phyloP scores from a whole-genome alignment of 345 rosid species.

The Eucalyptus regnans region DNA sequence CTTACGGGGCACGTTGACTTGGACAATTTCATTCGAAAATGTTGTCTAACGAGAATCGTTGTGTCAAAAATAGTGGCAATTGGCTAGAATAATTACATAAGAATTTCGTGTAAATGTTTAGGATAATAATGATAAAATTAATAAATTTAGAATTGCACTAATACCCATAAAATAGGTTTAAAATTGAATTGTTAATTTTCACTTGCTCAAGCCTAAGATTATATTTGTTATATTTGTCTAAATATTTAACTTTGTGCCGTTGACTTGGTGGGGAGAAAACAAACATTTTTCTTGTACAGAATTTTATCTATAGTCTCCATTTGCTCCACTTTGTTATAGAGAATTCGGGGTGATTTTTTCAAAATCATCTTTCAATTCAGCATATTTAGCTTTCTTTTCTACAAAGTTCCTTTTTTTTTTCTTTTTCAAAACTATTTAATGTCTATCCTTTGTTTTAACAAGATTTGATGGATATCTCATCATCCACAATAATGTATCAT shows the following conservation, averaged over 20 bases:
- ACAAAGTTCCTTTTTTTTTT: not conserved
- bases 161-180: not conserved
- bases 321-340: not conserved
- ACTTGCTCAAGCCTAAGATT: not conserved
- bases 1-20: fast-evolving
- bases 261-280: not conserved
- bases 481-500: not conserved
- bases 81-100: not conserved
- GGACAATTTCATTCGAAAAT: not conserved
- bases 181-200: not conserved
- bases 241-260: not conserved
- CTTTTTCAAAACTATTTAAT: not conserved
- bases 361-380: not conserved
- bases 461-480: not conserved
- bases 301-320: not conserved
- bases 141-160: not conserved
- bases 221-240: not conserved
- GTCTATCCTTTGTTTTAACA: not conserved
- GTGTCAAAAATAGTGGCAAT: fast-evolving
- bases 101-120: not conserved
- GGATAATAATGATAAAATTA: not conserved
- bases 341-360: not conserved
- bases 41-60: not conserved
- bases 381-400: not conserved
- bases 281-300: not conserved